Percentiles rank a stretch among this genome's conserved stretches.
Evolutionary conservation across 805 yeast species (phyloP).

Genomic region (Ogataea dorogensis): DNA sequence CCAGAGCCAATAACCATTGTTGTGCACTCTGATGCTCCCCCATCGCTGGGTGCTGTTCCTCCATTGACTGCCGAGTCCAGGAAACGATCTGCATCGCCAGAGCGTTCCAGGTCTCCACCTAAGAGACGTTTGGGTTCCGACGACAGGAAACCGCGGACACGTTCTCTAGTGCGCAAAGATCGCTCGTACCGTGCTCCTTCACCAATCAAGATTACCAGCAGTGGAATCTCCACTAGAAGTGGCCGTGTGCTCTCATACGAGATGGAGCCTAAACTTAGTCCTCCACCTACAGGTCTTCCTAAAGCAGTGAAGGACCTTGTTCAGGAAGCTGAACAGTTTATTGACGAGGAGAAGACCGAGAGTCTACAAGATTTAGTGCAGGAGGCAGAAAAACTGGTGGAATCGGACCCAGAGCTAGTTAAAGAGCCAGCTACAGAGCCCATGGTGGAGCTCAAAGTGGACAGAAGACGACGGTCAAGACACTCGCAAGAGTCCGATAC

Average conservation of each 20-base stretch:
- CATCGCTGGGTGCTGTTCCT: constrained; percentile 5
- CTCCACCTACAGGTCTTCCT: constrained; percentile 18
- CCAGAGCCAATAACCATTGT: too few species aligned
- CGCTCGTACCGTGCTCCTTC: constrained; percentile 25
- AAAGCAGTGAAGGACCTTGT: constrained; percentile 24
- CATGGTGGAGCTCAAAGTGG: constrained; percentile 9
- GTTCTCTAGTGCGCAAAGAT: constrained; percentile 30
- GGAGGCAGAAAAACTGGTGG: constrained; percentile 6
- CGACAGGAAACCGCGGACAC: constrained; percentile 20
- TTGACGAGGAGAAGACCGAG: constrained; percentile 22
- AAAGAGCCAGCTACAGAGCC: constrained; percentile 1
- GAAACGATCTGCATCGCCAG: not conserved
- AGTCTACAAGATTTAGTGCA: constrained; percentile 9
- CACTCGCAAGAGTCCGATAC: constrained; percentile 3
- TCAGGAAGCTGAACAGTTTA: constrained; percentile 31
- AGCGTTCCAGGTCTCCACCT: constrained; percentile 3
- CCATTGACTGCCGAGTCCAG: constrained; percentile 5
- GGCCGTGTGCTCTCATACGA: constrained; percentile 33
- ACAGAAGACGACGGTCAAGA: constrained; percentile 4
- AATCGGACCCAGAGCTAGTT: too few species aligned
- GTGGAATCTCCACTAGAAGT: constrained; percentile 29
- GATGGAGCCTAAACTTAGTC: constrained; percentile 21
- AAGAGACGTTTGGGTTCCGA: constrained; percentile 14
- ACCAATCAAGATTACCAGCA: constrained; percentile 22
- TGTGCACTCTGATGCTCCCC: not conserved